Percentiles rank a stretch among this genome's conserved stretches.
Evolutionary conservation across 495 filamentous ascomycete species (phyloP).

Genomic region (Lasiosphaeria hispida): DNA sequence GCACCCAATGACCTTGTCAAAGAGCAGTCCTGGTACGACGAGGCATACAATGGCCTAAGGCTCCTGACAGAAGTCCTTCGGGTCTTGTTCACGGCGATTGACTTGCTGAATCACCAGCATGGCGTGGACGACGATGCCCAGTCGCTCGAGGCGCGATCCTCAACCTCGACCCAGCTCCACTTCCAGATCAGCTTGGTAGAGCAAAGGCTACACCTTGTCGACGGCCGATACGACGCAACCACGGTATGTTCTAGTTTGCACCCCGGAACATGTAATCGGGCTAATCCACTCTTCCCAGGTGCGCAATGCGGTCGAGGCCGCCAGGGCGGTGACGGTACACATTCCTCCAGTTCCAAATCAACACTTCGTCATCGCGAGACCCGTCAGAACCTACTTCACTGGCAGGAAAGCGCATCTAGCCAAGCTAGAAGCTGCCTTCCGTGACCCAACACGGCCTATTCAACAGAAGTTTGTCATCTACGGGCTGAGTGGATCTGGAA

Average conservation of each 20-base stretch:
- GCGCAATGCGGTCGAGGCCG: background rate
- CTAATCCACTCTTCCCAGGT: background rate
- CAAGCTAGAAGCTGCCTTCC: constrained; percentile 4
- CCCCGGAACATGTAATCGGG: background rate
- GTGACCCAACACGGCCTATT: background rate
- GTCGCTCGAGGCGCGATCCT: background rate
- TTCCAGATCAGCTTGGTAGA: background rate
- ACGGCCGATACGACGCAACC: background rate
- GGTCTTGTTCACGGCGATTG: background rate
- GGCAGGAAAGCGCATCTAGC: background rate
- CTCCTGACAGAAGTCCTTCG: background rate
- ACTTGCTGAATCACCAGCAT: background rate
- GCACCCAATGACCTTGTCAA: background rate
- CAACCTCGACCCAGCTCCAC: background rate
- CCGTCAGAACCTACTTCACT: constrained; percentile 12
- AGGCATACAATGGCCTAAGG: constrained; percentile 1
- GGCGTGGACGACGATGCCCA: background rate
- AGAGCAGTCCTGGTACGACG: background rate
- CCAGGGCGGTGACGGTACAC: background rate
- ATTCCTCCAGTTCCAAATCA: background rate
- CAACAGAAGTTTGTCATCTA: constrained; percentile 32
- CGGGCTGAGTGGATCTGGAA: constrained; percentile 38
- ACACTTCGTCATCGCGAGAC: constrained; percentile 1
- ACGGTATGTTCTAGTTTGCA: background rate
- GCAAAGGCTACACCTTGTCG: background rate